Evolutionary conservation across 305 asterid species (phyloP), one percentile per base, ranked within the genome.

Genomic region (Solanum chacoense): DNA sequence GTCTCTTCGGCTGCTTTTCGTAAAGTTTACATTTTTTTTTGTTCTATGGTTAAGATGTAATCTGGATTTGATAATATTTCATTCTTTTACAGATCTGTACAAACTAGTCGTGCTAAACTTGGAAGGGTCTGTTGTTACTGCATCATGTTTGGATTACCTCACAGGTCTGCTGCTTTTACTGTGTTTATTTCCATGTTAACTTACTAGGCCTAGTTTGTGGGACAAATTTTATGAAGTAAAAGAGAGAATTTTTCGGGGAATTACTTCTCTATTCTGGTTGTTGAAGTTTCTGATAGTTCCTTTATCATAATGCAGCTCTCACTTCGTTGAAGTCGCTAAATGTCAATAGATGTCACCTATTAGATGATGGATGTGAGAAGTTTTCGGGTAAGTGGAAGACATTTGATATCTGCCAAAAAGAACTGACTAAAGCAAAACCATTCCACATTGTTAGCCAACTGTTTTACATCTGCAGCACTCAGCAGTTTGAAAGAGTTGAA

Each of bases 331-430:
- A 88, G 77, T 88, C 84, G 65, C 90, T 92, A 65, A 89, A 90
- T 86, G 75, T 92, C 85, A 84, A 65, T 84, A 88, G 93, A 81
- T 90, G 92, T 38, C 85, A 85, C 73, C 89, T 92, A 36, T 88
- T 80, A 36, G 92, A 90, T 78, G 87, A 45, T 84, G 92, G 93
- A 34, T 90, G 91, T 78, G 89, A 90, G 76, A 90, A 89, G 80
- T 85, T 90, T 78, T 85, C 88, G 1, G 91, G 93, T 88, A 18
- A 76, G 55, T 65, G 28, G 84, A 74, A 20, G 28, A 73, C 71
- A 18, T 83, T 31, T 31, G 28, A 31, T 50, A 81, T 81, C 26
- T 83, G 11, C 72, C 55, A 22, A 45, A 74, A 32, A 42, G 59
- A 29, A 42, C 45, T 50, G 36, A 50, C 11, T 14, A 83, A 83